Percentiles rank a stretch among this genome's conserved stretches.
phyloP scores from a whole-genome alignment of 2,329 filamentous ascomycete genomes.

The Fusarium sp. region DNA sequence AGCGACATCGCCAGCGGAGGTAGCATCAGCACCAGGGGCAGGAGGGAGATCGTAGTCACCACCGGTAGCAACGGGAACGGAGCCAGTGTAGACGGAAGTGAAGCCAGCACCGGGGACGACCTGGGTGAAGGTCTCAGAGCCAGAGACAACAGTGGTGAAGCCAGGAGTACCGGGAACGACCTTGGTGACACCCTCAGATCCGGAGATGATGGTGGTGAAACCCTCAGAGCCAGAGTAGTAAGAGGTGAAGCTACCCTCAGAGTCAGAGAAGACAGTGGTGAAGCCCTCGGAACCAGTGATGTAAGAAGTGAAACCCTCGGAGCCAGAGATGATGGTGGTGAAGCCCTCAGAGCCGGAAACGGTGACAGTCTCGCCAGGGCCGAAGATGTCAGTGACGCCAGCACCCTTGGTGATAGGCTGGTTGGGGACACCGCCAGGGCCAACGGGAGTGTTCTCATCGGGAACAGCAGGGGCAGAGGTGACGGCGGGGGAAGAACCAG shows the following conservation, averaged over 20 bases:
- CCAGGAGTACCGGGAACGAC: slow-evolving; percentile 6
- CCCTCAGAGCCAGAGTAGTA: slow-evolving; percentile 13
- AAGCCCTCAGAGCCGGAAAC: slow-evolving; percentile 12
- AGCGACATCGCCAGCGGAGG: slow-evolving; percentile 1
- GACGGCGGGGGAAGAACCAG: background rate
- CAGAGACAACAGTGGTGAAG: slow-evolving; percentile 15
- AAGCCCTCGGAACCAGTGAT: slow-evolving; percentile 15
- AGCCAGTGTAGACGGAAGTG: slow-evolving; percentile 10
- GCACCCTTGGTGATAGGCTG: slow-evolving; percentile 14
- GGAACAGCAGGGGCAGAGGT: background rate
- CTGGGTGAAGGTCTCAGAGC: slow-evolving; percentile 17
- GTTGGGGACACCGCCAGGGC: slow-evolving; percentile 11
- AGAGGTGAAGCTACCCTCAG: slow-evolving; percentile 17
- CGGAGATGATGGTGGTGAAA: slow-evolving; percentile 13
- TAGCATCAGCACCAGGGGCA: slow-evolving; percentile 10
- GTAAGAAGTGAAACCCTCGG: slow-evolving; percentile 9
- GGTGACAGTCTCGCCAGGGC: slow-evolving; percentile 15
- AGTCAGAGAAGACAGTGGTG: slow-evolving; percentile 20
- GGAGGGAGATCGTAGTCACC: slow-evolving; percentile 6
- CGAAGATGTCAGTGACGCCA: slow-evolving; percentile 28
- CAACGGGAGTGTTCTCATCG: background rate
- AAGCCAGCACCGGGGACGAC: slow-evolving; percentile 15
- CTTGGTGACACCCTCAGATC: slow-evolving; percentile 11
- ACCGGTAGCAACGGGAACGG: background rate
- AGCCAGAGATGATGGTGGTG: slow-evolving; percentile 1